Percentiles rank a stretch among this genome's conserved stretches.
Evolutionary conservation across 148 eudicot genomes (phyloP).

Genomic region (Camellia sinensis): DNA sequence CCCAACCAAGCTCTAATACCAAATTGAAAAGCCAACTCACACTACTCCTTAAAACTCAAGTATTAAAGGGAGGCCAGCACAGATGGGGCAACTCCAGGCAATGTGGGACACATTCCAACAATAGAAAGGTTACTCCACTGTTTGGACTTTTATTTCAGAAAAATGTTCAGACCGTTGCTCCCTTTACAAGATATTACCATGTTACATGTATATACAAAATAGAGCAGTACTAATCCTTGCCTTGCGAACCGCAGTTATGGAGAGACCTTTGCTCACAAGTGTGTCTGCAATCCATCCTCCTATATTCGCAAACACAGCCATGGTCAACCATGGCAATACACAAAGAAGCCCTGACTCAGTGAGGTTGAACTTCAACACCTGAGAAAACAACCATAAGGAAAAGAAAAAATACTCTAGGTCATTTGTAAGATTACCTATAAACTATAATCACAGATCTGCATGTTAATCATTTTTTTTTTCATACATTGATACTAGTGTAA

Average conservation of each 20-base stretch:
- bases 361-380: conserved; percentile 95
- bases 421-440: conserved; percentile 25
- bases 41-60: too few species aligned
- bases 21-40: too few species aligned
- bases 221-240: conserved; percentile 30
- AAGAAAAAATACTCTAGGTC: conserved; percentile 11
- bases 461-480: not conserved
- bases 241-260: conserved; percentile 92
- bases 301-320: conserved; percentile 92
- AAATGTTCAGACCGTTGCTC: not conserved
- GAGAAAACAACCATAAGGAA: conserved; percentile 18
- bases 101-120: too few species aligned
- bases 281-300: conserved; percentile 99
- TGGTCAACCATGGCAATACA: conserved; percentile 97
- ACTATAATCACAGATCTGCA: not conserved
- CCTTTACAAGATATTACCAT: not conserved
- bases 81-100: too few species aligned
- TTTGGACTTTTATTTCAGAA: not conserved
- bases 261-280: conserved; percentile 76
- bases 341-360: conserved; percentile 87
- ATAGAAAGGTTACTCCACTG: not conserved
- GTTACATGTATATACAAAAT: not conserved
- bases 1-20: too few species aligned
- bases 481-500: not conserved
- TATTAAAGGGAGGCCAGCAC: too few species aligned